Conservation (phyloP, 495 filamentous ascomycete species). For the Recurvomyces mirabilis region DNA sequence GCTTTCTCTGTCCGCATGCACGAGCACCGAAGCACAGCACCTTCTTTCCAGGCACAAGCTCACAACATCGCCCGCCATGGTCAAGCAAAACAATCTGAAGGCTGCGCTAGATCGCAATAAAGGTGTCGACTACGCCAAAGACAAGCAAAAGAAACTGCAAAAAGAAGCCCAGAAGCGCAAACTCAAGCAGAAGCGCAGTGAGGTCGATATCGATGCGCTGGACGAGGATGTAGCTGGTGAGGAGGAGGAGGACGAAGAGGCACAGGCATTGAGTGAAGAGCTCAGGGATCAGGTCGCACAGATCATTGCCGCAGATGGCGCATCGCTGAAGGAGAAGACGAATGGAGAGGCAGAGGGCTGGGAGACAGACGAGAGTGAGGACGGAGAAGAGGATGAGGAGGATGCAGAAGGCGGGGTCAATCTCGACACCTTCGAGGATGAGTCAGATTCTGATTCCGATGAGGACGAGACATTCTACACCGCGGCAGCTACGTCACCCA, state of each 20-base stretch:
- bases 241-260: conserved; percentile 25
- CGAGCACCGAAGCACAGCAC: no score
- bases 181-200: conserved; percentile 38
- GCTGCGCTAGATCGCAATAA: conserved; percentile 29
- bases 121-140: conserved; percentile 54
- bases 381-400: conserved; percentile 20
- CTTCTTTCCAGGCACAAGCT: no score
- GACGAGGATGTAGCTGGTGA: conserved; percentile 27
- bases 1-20: no score
- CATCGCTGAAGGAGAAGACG: conserved; percentile 6
- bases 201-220: conserved; percentile 27
- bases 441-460: conserved; percentile 16
- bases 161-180: conserved; percentile 35
- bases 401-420: conserved; percentile 20
- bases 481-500: conserved; percentile 28
- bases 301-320: conserved; percentile 10
- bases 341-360: conserved; percentile 23
- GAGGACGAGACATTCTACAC: conserved; percentile 15
- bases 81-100: conserved; percentile 25
- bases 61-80: no score
- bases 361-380: conserved; percentile 28
- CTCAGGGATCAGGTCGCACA: conserved; percentile 1
- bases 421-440: conserved; percentile 15
- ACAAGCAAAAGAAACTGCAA: conserved; percentile 51
- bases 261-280: conserved; percentile 7